Percentiles rank a stretch among this genome's conserved stretches.
phyloP scores from a whole-genome alignment of 140 eudicot genomes.

The Cichorium intybus region DNA sequence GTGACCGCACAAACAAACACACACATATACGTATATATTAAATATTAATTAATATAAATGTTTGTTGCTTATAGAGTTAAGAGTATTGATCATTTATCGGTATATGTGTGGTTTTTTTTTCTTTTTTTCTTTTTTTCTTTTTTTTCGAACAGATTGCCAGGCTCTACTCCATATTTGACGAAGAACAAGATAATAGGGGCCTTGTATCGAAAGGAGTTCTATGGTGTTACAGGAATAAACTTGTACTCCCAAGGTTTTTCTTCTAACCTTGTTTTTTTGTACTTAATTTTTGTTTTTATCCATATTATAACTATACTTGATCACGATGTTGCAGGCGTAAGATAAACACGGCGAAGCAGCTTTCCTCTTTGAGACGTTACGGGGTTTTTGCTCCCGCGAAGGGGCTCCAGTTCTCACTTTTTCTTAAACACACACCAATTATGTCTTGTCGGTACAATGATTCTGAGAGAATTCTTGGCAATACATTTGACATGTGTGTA shows the following conservation, averaged over 20 bases:
- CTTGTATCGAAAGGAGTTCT: constrained; percentile 32
- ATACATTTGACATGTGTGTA: constrained; percentile 70
- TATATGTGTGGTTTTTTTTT: not conserved
- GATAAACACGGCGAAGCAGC: constrained; percentile 46
- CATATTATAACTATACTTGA: not conserved
- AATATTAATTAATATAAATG: not conserved
- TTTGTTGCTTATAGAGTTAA: not conserved
- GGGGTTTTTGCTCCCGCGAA: constrained; percentile 49
- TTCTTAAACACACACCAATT: constrained; percentile 44
- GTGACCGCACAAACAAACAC: constrained; percentile 5
- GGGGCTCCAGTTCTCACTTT: constrained; percentile 50
- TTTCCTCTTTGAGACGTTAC: constrained; percentile 35
- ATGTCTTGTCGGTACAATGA: constrained; percentile 57
- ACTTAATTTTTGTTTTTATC: not conserved
- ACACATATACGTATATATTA: not conserved
- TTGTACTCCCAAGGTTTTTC: constrained; percentile 48
- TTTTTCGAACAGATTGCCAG: constrained; percentile 41
- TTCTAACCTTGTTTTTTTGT: not conserved
- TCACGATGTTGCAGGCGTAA: constrained; percentile 36
- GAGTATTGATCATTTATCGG: not conserved
- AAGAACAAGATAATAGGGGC: constrained; percentile 42
- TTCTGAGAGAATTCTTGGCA: constrained; percentile 64
- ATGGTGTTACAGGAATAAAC: constrained; percentile 72
- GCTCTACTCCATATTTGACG: constrained; percentile 44
- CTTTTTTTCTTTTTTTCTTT: too few relatives aligned